Conservation (phyloP, 257 asterid genomes). For the Scutellaria galericulata region DNA sequence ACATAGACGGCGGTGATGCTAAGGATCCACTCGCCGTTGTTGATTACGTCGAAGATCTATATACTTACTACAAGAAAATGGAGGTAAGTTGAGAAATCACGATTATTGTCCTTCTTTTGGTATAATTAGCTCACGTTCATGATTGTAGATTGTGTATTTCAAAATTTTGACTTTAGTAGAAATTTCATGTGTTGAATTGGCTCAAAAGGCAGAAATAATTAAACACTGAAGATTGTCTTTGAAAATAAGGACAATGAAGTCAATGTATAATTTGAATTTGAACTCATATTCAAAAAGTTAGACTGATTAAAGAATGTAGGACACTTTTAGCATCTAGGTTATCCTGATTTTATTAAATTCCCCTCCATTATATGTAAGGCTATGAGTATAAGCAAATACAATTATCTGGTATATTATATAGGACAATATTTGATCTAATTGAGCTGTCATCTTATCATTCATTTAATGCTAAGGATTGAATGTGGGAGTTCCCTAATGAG, state of each 20-base stretch:
- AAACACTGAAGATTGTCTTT: constrained; percentile 1
- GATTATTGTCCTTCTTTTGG: too few relatives aligned
- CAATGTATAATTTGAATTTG: constrained; percentile 32
- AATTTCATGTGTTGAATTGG: background rate
- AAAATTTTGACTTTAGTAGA: background rate
- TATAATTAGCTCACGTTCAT: background rate
- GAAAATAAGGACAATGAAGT: constrained; percentile 29
- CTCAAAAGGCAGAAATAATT: background rate
- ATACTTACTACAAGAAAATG: constrained; percentile 70
- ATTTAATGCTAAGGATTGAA: constrained; percentile 17
- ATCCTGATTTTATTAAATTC: background rate
- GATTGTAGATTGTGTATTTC: background rate
- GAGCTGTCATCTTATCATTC: constrained; percentile 24
- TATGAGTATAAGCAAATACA: background rate
- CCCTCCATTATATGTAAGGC: background rate
- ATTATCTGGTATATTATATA: background rate
- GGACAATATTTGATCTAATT: constrained; percentile 1
- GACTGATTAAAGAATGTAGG: constrained; percentile 5
- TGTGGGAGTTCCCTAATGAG: background rate
- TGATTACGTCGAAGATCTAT: constrained; percentile 82
- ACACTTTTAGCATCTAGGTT: background rate
- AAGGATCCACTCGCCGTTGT: constrained; percentile 73
- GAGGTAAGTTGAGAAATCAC: constrained; percentile 52
- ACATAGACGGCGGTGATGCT: constrained; percentile 70
- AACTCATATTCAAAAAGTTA: constrained; percentile 27